Evolutionary conservation across 1,284 basidiomycete genomes (phyloP), one percentile per base, ranked within the genome.

Genomic region (Coniferiporia sulphurascens): DNA sequence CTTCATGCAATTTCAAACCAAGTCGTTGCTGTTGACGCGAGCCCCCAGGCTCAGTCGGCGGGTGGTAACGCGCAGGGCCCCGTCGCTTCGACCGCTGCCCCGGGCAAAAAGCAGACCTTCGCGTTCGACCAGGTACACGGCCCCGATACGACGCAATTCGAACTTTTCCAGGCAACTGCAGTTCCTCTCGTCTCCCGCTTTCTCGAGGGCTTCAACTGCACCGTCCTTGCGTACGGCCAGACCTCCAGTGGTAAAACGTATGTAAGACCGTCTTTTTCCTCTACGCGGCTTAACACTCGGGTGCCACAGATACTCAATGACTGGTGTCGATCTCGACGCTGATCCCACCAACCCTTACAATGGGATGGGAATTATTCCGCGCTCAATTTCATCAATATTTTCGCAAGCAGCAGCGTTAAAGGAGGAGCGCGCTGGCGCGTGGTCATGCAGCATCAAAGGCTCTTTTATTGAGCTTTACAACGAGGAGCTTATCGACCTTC

Each of bases 391-490:
- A n/a, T 87, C 85, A 52, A 93, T 99, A 66, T 98, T 98, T 71
- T 75, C 86, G 10, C 79, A 83, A 55, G 89, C 93, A 56, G 83
- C 83, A 66, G 83, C 89, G 67, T 75, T 89, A 55, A 89, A 89
- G 70, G 83, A 87, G 64, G 86, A 91, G 65, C 84, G 89, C 44
- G 87, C 82, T 34, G 78, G 79, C 59, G 73, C 84, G 48, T 89
- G 92, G 83, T 83, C 79, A 64, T 95, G 76, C 74, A 86, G 71
- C 66, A 75, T 92, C 70, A 93, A 91, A 74, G 89, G 86, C 55
- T 91, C 89, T 44, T 98, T 95, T 77, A 89, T 99, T 67, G 96
- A 99, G 78, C 85, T 99, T 62, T 99, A 99, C 78, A 98, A 99
- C 74, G 96, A 98, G 76, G 93, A 96, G 76, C 83, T 96, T 60